Percentiles rank a stretch among this genome's conserved stretches.
These are phyloP conservation scores for Phytopythium sindhum DNA, from an alignment of 352 stramenopile genomes.

Conservation along the genomic window DNA sequence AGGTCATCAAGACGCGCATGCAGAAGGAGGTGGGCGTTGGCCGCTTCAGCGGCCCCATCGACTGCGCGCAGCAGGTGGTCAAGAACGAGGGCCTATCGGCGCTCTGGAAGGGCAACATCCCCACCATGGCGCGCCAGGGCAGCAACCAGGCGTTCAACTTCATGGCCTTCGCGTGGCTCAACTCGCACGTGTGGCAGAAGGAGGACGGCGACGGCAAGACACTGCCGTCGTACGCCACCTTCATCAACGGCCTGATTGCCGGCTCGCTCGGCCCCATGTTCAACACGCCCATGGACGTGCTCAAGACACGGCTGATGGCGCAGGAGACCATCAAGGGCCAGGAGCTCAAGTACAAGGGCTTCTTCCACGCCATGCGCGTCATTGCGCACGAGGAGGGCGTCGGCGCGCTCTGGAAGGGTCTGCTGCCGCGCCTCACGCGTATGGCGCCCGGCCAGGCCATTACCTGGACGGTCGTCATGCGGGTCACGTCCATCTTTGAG, in stretches of 20 bases:
- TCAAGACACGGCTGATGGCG: slow-evolving; percentile 94
- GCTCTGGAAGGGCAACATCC: slow-evolving; percentile 95
- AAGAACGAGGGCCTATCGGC: slow-evolving; percentile 91
- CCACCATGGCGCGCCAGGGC: slow-evolving; percentile 96
- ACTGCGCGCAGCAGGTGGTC: slow-evolving; percentile 92
- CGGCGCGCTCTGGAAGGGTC: slow-evolving; percentile 94
- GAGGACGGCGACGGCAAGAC: slow-evolving; percentile 88
- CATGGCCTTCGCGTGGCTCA: slow-evolving; percentile 90
- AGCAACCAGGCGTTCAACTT: slow-evolving; percentile 99
- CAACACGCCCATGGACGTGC: slow-evolving; percentile 91
- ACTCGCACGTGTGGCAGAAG: slow-evolving; percentile 92
- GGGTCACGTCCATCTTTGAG: slow-evolving; percentile 86
- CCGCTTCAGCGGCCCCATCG: slow-evolving; percentile 85
- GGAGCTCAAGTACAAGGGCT: slow-evolving; percentile 94
- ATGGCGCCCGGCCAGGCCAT: slow-evolving; percentile 97
- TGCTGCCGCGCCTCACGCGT: slow-evolving; percentile 92
- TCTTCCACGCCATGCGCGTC: slow-evolving; percentile 90
- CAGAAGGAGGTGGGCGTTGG: slow-evolving; percentile 92
- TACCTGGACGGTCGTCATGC: slow-evolving; percentile 92
- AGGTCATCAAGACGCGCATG: slow-evolving; percentile 98
- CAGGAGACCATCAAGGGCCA: slow-evolving; percentile 88
- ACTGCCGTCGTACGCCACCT: slow-evolving; percentile 91
- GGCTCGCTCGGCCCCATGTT: slow-evolving; percentile 83
- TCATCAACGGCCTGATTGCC: slow-evolving; percentile 92
- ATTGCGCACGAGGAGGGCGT: slow-evolving; percentile 95